phyloP scores from a whole-genome alignment of 2,329 filamentous ascomycete genomes.

The Trichoderma hamatum region DNA sequence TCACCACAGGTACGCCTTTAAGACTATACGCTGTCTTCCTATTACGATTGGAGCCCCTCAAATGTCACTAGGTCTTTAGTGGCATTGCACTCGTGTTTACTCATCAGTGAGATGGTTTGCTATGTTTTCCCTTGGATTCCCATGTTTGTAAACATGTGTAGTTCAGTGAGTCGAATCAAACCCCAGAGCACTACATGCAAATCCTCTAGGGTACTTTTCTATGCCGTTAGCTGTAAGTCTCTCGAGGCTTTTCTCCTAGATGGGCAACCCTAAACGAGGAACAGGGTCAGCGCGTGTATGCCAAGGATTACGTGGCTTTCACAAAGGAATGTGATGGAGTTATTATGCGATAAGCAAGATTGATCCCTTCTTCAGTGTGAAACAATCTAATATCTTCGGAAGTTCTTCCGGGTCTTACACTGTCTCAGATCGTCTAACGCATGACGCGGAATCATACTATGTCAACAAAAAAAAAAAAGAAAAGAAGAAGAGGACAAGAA shows the following conservation, averaged over 20 bases:
- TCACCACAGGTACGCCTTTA: background rate
- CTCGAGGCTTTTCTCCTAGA: background rate
- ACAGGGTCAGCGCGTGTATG: background rate
- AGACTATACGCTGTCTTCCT: background rate
- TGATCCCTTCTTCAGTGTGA: background rate
- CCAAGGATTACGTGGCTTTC: background rate
- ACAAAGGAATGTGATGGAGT: background rate
- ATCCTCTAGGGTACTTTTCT: background rate
- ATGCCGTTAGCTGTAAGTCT: background rate
- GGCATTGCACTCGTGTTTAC: background rate
- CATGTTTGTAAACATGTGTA: too few species aligned
- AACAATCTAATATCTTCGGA: background rate
- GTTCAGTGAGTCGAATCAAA: background rate
- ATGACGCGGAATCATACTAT: background rate
- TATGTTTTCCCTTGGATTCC: background rate
- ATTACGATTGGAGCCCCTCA: background rate
- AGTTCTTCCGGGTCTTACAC: background rate
- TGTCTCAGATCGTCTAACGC: background rate
- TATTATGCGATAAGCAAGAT: background rate
- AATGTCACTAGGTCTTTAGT: background rate
- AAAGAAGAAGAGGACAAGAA: background rate
- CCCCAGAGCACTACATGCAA: background rate
- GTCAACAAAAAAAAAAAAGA: background rate
- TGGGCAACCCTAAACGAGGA: constrained; percentile 1
- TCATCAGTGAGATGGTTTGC: background rate